Evolutionary conservation across 2,329 filamentous ascomycete species (phyloP).

Genomic region (Arachnomyces sp.): DNA sequence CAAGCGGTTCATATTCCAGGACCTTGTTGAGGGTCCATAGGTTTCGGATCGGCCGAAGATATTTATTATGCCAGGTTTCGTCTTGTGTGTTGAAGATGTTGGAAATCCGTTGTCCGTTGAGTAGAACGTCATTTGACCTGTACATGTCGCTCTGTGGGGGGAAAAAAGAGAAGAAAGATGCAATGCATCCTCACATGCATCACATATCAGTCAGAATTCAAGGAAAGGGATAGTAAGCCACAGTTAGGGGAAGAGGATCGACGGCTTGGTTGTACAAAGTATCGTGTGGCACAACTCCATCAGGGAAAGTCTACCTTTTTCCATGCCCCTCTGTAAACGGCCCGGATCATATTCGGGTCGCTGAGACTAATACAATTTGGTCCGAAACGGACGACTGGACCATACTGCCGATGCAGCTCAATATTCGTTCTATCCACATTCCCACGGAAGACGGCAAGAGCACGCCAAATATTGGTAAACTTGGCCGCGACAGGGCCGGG

Average conservation of each 20-base stretch:
- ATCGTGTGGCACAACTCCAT: background rate
- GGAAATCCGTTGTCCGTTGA: conserved; percentile 30
- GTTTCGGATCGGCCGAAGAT: conserved; percentile 33
- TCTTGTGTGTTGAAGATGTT: conserved; percentile 34
- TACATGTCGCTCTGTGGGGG: conserved; percentile 31
- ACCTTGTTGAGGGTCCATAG: conserved; percentile 27
- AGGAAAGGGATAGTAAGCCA: too few species aligned
- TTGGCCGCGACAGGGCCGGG: conserved; percentile 17
- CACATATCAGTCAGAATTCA: too few species aligned
- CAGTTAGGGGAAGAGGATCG: too few species aligned
- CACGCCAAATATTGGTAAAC: conserved; percentile 33
- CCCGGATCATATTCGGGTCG: conserved; percentile 30
- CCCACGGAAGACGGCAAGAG: conserved; percentile 20
- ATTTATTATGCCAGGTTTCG: conserved; percentile 23
- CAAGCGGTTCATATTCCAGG: conserved; percentile 17
- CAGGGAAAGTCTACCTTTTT: conserved; percentile 12
- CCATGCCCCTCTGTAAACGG: conserved; percentile 29
- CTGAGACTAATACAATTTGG: conserved; percentile 35
- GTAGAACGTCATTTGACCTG: conserved; percentile 26
- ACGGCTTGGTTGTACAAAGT: too few species aligned
- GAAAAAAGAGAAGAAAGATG: too few species aligned
- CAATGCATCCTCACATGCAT: too few species aligned
- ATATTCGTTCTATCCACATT: conserved; percentile 23
- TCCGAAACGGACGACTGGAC: conserved; percentile 36
- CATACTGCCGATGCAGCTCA: conserved; percentile 32